Percentiles rank a stretch among this genome's conserved stretches.
Evolutionary conservation across 1,284 basidiomycete species (phyloP).

Genomic region (Stygiomarasmius scandens): DNA sequence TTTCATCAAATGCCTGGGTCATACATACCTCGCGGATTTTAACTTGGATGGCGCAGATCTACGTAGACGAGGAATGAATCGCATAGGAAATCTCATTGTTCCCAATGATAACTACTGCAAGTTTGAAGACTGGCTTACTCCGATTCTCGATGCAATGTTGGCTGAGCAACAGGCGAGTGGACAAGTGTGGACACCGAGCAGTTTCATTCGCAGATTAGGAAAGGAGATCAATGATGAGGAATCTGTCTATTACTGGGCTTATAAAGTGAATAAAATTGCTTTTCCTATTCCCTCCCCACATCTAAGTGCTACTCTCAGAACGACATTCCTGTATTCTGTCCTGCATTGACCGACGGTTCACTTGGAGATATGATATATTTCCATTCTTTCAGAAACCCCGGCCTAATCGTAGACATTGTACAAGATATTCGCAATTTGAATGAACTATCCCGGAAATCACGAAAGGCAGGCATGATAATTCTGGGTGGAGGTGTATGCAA

Average conservation of each 20-base stretch:
- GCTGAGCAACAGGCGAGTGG: slow-evolving; percentile 80
- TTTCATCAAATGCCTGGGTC: slow-evolving; percentile 97
- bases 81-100: slow-evolving; percentile 97
- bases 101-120: slow-evolving; percentile 99
- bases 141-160: slow-evolving; percentile 92
- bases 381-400: slow-evolving; percentile 92
- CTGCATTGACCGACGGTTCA: slow-evolving; percentile 96
- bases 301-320: slow-evolving; percentile 64
- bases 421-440: slow-evolving; percentile 92
- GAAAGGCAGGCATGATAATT: slow-evolving; percentile 98
- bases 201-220: slow-evolving; percentile 88
- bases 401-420: slow-evolving; percentile 92
- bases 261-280: slow-evolving; percentile 73
- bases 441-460: slow-evolving; percentile 85
- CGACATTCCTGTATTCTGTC: slow-evolving; percentile 98
- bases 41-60: slow-evolving; percentile 89
- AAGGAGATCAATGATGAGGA: slow-evolving; percentile 97
- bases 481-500: slow-evolving; percentile 99
- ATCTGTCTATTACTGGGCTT: slow-evolving; percentile 99
- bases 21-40: slow-evolving; percentile 95
- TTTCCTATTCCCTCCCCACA: slow-evolving; percentile 18
- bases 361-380: slow-evolving; percentile 99
- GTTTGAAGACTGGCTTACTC: slow-evolving; percentile 98
- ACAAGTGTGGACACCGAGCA: slow-evolving; percentile 92
- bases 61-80: slow-evolving; percentile 89